Base-by-base conservation (phyloP, 2,329 filamentous ascomycete genomes). In the Monilinia aucupariae region DNA sequence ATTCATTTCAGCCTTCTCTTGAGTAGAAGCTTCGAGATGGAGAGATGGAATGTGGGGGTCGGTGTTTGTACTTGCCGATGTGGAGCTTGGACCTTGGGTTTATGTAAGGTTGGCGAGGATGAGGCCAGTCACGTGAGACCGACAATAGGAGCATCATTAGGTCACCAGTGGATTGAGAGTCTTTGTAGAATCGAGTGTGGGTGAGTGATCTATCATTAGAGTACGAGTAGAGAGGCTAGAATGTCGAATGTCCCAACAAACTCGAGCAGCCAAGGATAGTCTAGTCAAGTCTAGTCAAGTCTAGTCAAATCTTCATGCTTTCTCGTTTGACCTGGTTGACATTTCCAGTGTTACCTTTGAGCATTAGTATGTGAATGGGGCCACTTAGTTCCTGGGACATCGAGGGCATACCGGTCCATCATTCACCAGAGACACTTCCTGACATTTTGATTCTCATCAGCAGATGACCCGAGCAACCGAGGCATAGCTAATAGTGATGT, bases 351-450 rank as follows among this genome's bases (percentile, higher is more conserved):
- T 74, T 37, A 74, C 71, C 72, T 73, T 30, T 32, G 17, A 47
- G 8, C n/a, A 49, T 56, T 49, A 56, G 43, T 41, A 25, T 30
- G 4, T 6, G 20, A 53, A 41, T 10, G 27, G 27, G 27, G 41
- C 34, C 50, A 39, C 15, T n/a, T 17, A 48, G 13, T 3, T 3
- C 15, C 25, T 13, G 32, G 17, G 20, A 8, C 27, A 22, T 34
- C n/a, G 9, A 25, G 22, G 22, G 56, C 60, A 32, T 41, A 88
- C 86, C 61, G 86, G 86, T 1, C 86, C 86, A 69, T 97, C 93
- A 69, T 97, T 97, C 56, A 97, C 86, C 37, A 97, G 77, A 55
- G 90, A 89, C 64, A 99, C 93, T 73, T 97, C 89, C 71, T 72
- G 54, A 8, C 27, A 50, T 41, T 45, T n/a, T 59, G 15, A 50